Base-by-base conservation (phyloP, 345 rosid genomes). In the Anacardium occidentale region DNA sequence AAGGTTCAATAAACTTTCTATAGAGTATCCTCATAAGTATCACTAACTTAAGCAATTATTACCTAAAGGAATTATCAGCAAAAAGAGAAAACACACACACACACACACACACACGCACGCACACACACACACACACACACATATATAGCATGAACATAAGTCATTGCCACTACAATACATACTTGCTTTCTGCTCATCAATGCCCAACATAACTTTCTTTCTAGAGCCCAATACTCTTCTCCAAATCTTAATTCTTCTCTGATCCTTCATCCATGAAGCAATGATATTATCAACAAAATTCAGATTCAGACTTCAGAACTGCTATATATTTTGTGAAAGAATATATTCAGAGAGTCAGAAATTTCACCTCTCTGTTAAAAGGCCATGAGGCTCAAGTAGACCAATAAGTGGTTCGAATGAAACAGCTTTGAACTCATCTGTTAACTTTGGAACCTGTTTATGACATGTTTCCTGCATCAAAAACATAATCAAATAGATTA, bases 211-310 rank as follows among this genome's bases (percentile, higher is more conserved):
- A 92, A 95, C 82, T 85, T 86, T 86, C 98, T 89, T 80, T 94
- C 98, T 66, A 94, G 75, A 70, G 87, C 80, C 98, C 97, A 94
- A 64, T 88, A 94, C 83, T 89, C 98, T 70, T 82, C 32, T 70
- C 98, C 98, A 17, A 53, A 74, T 68, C 69, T 82, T 64, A 94
- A 75, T 82, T 94, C 97, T 77, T 88, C 85, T 18, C 48, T 79
- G 71, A 90, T 87, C 82, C 97, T 94, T 76, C 67, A 29, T 29
- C 32, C 32, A 69, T 69, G 21, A n/a, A 59, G 65, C 37, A 81
- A 66, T 34, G 29, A 42, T 0, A 70, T 48, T 40, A 21, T 42
- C 20, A 62, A 29, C 32, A 29, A 29, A 17, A 52, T 26, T 34
- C 21, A 10, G 55, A 25, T 10, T 85, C 26, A 74, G 53, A 42